phyloP scores from a whole-genome alignment of 495 filamentous ascomycete species.

The Hypoxylon fragiforme region DNA sequence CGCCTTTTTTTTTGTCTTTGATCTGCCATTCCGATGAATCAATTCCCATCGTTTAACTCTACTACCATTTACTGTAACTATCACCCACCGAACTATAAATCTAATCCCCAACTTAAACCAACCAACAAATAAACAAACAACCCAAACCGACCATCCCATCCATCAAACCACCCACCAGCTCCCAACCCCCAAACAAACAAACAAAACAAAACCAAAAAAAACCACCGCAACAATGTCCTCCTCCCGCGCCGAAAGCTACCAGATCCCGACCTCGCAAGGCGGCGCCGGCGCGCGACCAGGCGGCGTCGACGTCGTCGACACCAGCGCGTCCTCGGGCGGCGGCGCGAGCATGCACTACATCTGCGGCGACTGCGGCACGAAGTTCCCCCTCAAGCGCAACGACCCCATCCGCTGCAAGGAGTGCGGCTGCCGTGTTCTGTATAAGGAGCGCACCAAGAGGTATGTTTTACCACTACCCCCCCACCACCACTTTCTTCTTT shows the following conservation, averaged over 20 bases:
- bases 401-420: constrained; percentile 94
- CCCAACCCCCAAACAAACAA: too few species aligned
- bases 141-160: neutral
- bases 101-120: neutral
- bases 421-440: constrained; percentile 93
- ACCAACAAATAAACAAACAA: too few species aligned
- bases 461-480: too few species aligned
- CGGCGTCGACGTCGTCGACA: too few species aligned
- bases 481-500: too few species aligned
- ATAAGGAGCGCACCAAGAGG: constrained; percentile 98
- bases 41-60: neutral
- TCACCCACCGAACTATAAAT: neutral
- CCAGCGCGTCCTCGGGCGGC: too few species aligned
- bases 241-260: constrained; percentile 58
- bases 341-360: constrained; percentile 71
- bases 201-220: neutral
- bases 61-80: neutral
- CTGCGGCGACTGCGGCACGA: constrained; percentile 89
- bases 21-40: neutral
- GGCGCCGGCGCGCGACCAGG: constrained; percentile 25
- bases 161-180: neutral
- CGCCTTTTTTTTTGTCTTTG: constrained; percentile 40
- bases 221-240: constrained; percentile 47
- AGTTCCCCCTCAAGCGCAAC: constrained; percentile 77
- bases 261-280: constrained; percentile 51